Evolutionary conservation across 192 early-diverging fungal genomes (phyloP), one percentile per base, ranked within the genome.

Genomic region (Coemansia sp.): DNA sequence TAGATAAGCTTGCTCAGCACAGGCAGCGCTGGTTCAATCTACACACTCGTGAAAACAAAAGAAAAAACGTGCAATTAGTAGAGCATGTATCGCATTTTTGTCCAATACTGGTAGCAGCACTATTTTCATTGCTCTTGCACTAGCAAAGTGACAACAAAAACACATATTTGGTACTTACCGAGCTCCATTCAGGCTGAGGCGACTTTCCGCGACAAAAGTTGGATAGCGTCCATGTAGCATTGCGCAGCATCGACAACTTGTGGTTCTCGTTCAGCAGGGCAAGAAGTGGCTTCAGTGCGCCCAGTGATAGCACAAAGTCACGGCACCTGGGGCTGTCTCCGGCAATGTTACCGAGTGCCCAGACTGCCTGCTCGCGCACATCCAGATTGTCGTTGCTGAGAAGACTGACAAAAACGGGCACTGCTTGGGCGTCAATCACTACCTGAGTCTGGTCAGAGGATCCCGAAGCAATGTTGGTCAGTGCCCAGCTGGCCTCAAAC

Each of bases 301-400:
- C 91, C 52, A 85, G 68, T 2, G 81, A 64, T 23, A 98, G 86
- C 36, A 97, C 95, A 72, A 83, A 90, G 74, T 98, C 94, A 55
- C 97, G 87, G 82, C 93, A 97, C 29, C 74, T 68, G 45, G 94
- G 91, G 64, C 85, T 89, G 85, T 98, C 97, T 29, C 97, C 97
- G 44, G 97, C 97, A 89, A 98, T 98, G 82, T 98, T 98, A 58
- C 97, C 97, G 50, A 98, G 85, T 36, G 97, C 97, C 97, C 97
- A 98, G 59, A 98, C 97, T 44, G 94, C 95, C 86, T 97, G 95
- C 82, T 98, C 97, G 61, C 87, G 88, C 33, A 98, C 95, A 79
- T 98, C 97, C 20, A 86, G 81, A 55, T 84, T 86, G 42, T 84
- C 84, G 59, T 88, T 92, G 74, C 86, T 83, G 55, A 98, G 85